Conservation (phyloP, 371 early-diverging fungal species). For the Ecytonucleospora hepatopenaei region DNA sequence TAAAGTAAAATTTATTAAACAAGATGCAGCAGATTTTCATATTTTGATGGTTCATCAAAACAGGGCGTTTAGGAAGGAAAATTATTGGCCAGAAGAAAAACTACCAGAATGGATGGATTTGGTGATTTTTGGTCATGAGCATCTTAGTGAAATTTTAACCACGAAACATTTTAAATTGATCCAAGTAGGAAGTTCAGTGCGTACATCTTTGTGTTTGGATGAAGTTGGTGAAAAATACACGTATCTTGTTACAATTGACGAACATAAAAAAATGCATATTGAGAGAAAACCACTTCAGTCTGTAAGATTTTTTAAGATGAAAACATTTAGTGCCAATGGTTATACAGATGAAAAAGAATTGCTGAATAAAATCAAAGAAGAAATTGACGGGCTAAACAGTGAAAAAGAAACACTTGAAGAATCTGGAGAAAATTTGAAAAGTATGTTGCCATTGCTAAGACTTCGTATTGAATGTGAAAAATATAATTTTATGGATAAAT, state of each 20-base stretch:
- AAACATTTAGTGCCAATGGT: neutral
- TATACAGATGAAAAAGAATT: neutral
- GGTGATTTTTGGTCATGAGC: conserved; percentile 94
- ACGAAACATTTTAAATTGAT: conserved; percentile 64
- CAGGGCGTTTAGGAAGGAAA: conserved; percentile 62
- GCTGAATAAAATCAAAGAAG: neutral
- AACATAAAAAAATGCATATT: conserved; percentile 5
- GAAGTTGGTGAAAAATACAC: conserved; percentile 71
- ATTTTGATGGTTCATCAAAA: conserved; percentile 77
- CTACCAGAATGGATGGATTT: conserved; percentile 71
- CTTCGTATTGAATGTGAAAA: neutral
- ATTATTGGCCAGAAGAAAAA: conserved; percentile 75
- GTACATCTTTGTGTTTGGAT: conserved; percentile 77
- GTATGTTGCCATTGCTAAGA: neutral
- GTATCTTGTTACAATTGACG: conserved; percentile 33
- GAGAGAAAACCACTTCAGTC: conserved; percentile 49
- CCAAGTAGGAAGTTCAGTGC: conserved; percentile 89
- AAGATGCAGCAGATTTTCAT: conserved; percentile 61
- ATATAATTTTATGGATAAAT: neutral
- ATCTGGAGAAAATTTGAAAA: too few relatives aligned
- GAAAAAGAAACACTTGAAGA: too few relatives aligned
- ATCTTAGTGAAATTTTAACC: conserved; percentile 72
- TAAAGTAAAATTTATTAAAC: conserved; percentile 58
- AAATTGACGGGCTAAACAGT: neutral
- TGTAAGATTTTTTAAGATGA: neutral